phyloP scores from a whole-genome alignment of 1,284 basidiomycete genomes.

The Fomitopsis schrenkii region DNA sequence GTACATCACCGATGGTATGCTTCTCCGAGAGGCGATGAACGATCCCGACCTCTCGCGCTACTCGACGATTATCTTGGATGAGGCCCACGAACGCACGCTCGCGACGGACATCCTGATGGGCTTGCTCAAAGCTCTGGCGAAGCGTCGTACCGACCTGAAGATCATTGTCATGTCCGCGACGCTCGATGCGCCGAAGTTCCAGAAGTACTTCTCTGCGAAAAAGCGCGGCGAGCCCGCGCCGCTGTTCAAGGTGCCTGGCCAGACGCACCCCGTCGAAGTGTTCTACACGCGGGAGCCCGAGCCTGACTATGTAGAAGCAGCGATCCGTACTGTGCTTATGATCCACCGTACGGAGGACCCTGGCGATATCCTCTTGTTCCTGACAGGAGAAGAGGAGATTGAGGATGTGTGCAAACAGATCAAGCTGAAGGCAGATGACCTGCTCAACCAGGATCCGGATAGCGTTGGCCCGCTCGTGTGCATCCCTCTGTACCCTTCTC shows the following conservation, averaged over 20 bases:
- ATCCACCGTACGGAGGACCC: constrained; percentile 95
- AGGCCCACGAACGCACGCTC: constrained; percentile 97
- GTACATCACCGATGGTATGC: constrained; percentile 99
- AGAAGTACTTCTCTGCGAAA: constrained; percentile 85
- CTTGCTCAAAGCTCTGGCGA: constrained; percentile 74
- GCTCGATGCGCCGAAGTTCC: constrained; percentile 95
- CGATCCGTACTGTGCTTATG: constrained; percentile 95
- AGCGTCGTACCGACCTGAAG: constrained; percentile 86
- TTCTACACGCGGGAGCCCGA: constrained; percentile 98
- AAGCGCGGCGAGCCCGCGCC: constrained; percentile 56
- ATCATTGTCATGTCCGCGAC: constrained; percentile 99
- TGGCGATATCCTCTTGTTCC: constrained; percentile 92
- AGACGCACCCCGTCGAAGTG: constrained; percentile 94
- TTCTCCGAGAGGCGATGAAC: constrained; percentile 96
- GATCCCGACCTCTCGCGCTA: constrained; percentile 88
- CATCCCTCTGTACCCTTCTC: constrained; percentile 90
- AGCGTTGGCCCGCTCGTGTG: constrained; percentile 85
- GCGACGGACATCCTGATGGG: constrained; percentile 99
- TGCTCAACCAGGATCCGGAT: constrained; percentile 65
- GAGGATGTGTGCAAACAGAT: constrained; percentile 96
- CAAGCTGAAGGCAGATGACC: constrained; percentile 82
- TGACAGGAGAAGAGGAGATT: constrained; percentile 98
- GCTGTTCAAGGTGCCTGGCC: constrained; percentile 93
- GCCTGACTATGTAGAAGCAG: constrained; percentile 95
- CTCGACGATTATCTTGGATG: constrained; percentile 97